phyloP scores from a whole-genome alignment of 169 alveolate species.

The Plasmodium yoelii region DNA sequence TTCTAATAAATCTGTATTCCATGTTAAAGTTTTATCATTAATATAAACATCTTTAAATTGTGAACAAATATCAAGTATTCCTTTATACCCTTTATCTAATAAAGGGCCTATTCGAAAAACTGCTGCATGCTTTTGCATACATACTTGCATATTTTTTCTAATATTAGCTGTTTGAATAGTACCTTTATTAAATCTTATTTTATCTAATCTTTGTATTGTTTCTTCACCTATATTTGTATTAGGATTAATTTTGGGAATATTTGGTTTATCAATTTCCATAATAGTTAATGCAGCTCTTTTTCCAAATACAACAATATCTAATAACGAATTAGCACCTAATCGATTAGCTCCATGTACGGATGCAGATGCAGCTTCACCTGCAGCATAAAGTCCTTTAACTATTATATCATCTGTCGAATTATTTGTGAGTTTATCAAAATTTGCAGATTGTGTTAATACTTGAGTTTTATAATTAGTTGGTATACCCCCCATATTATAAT shows the following conservation, averaged over 20 bases:
- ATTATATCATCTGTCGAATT: constrained; percentile 81
- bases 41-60: constrained; percentile 90
- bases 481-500: constrained; percentile 99
- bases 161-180: constrained; percentile 77
- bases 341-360: constrained; percentile 99
- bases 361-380: constrained; percentile 99
- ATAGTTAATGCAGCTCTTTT: constrained; percentile 96
- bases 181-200: constrained; percentile 72
- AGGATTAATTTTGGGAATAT: constrained; percentile 57
- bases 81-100: constrained; percentile 91
- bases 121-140: constrained; percentile 97
- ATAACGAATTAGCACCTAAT: constrained; percentile 97
- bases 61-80: constrained; percentile 85
- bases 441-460: constrained; percentile 84
- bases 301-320: constrained; percentile 98
- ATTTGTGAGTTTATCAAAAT: constrained; percentile 48
- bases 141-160: constrained; percentile 84
- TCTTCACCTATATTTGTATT: constrained; percentile 68
- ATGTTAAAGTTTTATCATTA: constrained; percentile 90
- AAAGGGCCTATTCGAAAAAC: constrained; percentile 94
- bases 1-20: constrained; percentile 98
- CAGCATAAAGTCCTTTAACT: constrained; percentile 95
- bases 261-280: constrained; percentile 90
- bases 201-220: constrained; percentile 46
- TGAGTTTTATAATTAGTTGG: constrained; percentile 98